Evolutionary conservation across 257 asterid species (phyloP), one percentile per base, ranked within the genome.

Genomic region (Plantago ovata): DNA sequence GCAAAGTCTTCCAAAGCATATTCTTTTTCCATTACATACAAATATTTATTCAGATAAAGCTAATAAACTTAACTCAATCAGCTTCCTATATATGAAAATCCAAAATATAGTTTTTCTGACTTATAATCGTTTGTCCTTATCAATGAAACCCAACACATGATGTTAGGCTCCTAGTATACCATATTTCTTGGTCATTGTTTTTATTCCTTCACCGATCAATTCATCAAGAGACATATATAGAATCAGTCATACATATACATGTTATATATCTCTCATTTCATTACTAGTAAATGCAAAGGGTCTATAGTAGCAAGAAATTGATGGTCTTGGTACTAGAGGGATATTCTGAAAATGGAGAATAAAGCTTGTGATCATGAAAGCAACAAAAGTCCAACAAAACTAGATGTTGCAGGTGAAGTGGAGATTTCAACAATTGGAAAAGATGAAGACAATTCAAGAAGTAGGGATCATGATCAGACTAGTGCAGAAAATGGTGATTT

Each of bases 21-120:
- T n/a, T n/a, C n/a, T n/a, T n/a, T 28, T 47, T 7, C 21, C 9
- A 1, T 45, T 28, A 18, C 33, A 47, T 60, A 53, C 39, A 4
- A 41, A n/a, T n/a, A n/a, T n/a, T n/a, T n/a, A n/a, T n/a, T n/a
- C n/a, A n/a, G n/a, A n/a, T n/a, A n/a, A n/a, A n/a, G n/a, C n/a
- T n/a, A n/a, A n/a, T n/a, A n/a, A n/a, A 52, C 16, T 44, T 13
- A 38, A 58, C 36, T 66, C 72, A 65, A 66, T 69, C 39, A 13
- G 1, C 38, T n/a, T 21, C 21, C 61, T n/a, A n/a, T n/a, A n/a
- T n/a, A 15, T 45, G 15, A 24, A 60, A 47, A 33, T n/a, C 49
- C n/a, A n/a, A 44, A 4, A 41, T 41, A 41, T 41, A 41, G n/a
- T n/a, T n/a, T n/a, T 44, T 41, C 15, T 41, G 13, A 11, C 5